A percentile compares a stretch with the other conserved stretches of the same genome.
These are phyloP conservation scores for Perkinsus olseni DNA, from an alignment of 169 alveolate genomes.

Conservation along the genomic window DNA sequence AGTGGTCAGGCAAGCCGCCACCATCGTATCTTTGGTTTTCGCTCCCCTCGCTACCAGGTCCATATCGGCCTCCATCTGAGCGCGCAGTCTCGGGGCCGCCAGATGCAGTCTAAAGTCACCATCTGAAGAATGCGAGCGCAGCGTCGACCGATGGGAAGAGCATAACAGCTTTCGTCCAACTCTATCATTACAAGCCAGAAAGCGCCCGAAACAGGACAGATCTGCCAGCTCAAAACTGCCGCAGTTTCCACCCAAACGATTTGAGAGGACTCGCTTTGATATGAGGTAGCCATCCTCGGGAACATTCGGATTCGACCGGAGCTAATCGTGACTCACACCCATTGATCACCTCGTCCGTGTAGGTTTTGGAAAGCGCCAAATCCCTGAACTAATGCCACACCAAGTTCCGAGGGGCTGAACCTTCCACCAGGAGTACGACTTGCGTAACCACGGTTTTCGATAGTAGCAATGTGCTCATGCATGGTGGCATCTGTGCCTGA, in stretches of 20 bases:
- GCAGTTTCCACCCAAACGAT: too few relatives aligned
- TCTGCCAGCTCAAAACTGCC: too few relatives aligned
- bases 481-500: slow-evolving; percentile 99
- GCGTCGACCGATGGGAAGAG: background rate
- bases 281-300: background rate
- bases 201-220: background rate
- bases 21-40: slow-evolving; percentile 25
- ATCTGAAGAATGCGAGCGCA: background rate
- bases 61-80: slow-evolving; percentile 83
- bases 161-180: background rate
- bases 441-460: slow-evolving; percentile 83
- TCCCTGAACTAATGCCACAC: slow-evolving; percentile 62
- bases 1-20: background rate
- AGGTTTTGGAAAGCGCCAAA: slow-evolving; percentile 28
- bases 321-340: background rate
- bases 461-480: slow-evolving; percentile 93
- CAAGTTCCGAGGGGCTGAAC: slow-evolving; percentile 70
- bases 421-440: slow-evolving; percentile 29
- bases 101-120: slow-evolving; percentile 40
- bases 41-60: slow-evolving; percentile 75
- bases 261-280: background rate
- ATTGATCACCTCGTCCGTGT: background rate
- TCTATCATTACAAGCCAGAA: background rate
- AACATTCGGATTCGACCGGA: background rate
- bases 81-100: slow-evolving; percentile 76